Evolutionary conservation across 345 rosid species (phyloP).

Genomic region (Hibiscus trionum): DNA sequence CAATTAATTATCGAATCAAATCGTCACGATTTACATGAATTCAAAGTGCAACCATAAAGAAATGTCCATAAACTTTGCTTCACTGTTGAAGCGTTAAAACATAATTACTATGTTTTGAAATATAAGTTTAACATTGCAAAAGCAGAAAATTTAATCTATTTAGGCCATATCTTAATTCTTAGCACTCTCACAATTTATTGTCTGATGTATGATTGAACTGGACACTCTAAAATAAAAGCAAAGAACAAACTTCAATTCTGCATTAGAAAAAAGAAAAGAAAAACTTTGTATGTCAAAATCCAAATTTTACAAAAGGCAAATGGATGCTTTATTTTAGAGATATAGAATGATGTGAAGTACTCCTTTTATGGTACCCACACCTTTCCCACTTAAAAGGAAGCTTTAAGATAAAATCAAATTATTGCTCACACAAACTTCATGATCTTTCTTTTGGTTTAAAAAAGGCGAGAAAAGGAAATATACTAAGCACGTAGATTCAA

Average conservation of each 20-base stretch:
- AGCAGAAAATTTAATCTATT: not conserved
- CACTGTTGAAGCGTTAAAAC: not conserved
- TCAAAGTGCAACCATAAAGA: not conserved
- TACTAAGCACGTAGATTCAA: not conserved
- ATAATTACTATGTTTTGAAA: not conserved
- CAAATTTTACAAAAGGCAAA: slow-evolving; percentile 4
- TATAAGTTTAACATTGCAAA: not conserved
- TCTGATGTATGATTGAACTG: not conserved
- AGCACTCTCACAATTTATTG: not conserved
- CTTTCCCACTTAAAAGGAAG: not conserved
- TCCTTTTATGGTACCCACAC: slow-evolving; percentile 2
- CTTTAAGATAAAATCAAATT: slow-evolving; percentile 9
- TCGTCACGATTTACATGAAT: not conserved
- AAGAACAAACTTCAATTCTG: not conserved
- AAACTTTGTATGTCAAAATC: not conserved
- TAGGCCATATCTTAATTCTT: too few species aligned
- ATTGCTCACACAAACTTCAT: not conserved
- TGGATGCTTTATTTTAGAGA: not conserved
- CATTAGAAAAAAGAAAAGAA: not conserved
- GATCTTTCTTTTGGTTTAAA: not conserved
- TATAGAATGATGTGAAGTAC: not conserved
- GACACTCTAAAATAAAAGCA: not conserved
- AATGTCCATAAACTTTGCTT: not conserved
- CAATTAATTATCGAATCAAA: not conserved
- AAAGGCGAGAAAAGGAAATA: not conserved